These are phyloP conservation scores for Terfezia claveryi DNA, from an alignment of 495 filamentous ascomycete species.

Conservation along the genomic window DNA sequence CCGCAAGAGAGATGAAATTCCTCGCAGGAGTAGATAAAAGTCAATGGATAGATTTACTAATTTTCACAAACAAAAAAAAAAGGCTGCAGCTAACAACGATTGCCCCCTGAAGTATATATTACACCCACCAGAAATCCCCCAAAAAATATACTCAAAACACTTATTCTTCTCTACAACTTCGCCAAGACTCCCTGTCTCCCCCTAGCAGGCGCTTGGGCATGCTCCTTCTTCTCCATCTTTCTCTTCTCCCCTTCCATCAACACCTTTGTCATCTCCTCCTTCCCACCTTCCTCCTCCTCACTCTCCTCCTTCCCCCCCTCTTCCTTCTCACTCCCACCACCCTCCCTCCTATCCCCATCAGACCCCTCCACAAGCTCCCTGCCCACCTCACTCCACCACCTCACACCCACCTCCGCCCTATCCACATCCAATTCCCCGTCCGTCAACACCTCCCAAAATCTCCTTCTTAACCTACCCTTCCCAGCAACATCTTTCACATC, in stretches of 20 bases:
- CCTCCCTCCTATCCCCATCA: background rate
- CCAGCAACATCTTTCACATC: constrained; percentile 36
- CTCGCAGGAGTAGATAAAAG: too few species aligned
- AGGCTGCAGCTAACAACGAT: too few species aligned
- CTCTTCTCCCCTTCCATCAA: constrained; percentile 51
- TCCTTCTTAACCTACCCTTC: constrained; percentile 40
- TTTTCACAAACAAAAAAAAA: too few species aligned
- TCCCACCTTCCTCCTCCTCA: constrained; percentile 31
- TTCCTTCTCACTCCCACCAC: constrained; percentile 1
- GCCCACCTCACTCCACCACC: constrained; percentile 67
- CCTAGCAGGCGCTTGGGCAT: constrained; percentile 28
- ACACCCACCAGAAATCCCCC: too few species aligned
- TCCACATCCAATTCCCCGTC: constrained; percentile 81
- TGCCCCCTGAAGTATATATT: too few species aligned
- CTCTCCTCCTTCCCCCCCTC: constrained; percentile 4
- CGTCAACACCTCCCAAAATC: constrained; percentile 68
- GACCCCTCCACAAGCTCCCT: constrained; percentile 30
- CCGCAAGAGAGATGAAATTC: too few species aligned
- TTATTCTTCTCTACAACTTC: too few species aligned
- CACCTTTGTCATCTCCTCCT: too few species aligned
- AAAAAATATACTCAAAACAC: too few species aligned
- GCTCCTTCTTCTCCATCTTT: constrained; percentile 68
- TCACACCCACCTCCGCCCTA: constrained; percentile 52
- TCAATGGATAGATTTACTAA: too few species aligned
- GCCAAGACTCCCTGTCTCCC: too few species aligned